Evolutionary conservation across 805 yeast species (phyloP).

Genomic region (Komagataella pseudopastoris): DNA sequence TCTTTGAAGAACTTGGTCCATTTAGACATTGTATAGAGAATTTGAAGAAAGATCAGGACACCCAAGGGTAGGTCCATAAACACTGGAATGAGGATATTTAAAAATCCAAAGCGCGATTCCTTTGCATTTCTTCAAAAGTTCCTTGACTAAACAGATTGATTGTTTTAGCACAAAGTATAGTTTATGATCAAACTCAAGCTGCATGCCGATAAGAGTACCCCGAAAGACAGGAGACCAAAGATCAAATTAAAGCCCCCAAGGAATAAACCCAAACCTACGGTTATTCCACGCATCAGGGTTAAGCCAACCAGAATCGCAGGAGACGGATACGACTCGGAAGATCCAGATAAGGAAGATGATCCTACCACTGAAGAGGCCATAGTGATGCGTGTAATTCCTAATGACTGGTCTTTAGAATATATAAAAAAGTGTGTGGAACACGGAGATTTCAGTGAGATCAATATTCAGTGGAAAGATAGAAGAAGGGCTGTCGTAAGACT

Average conservation of each 20-base stretch:
- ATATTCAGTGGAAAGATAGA: constrained; percentile 73
- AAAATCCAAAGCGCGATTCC: not conserved
- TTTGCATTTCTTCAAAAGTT: too few relatives aligned
- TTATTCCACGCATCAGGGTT: constrained; percentile 33
- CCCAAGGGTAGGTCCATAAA: too few relatives aligned
- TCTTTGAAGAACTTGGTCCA: not conserved
- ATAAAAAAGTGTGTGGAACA: constrained; percentile 62
- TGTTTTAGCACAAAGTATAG: not conserved
- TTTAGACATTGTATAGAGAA: not conserved
- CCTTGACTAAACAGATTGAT: not conserved
- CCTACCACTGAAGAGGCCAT: constrained; percentile 85
- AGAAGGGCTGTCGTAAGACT: constrained; percentile 67
- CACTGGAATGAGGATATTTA: too few relatives aligned
- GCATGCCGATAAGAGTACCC: not conserved
- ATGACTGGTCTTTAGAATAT: constrained; percentile 46
- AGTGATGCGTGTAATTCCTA: constrained; percentile 54
- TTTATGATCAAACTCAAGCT: not conserved
- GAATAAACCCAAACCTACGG: constrained; percentile 9
- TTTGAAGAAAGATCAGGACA: not conserved
- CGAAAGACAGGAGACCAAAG: constrained; percentile 3
- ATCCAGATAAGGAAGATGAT: constrained; percentile 91
- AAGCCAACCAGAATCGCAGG: constrained; percentile 68
- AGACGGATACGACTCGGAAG: constrained; percentile 94
- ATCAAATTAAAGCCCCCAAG: constrained; percentile 12
- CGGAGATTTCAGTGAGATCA: constrained; percentile 61